phyloP scores from a whole-genome alignment of 768 basidiomycete species.

The Psilocybe cyanescens region DNA sequence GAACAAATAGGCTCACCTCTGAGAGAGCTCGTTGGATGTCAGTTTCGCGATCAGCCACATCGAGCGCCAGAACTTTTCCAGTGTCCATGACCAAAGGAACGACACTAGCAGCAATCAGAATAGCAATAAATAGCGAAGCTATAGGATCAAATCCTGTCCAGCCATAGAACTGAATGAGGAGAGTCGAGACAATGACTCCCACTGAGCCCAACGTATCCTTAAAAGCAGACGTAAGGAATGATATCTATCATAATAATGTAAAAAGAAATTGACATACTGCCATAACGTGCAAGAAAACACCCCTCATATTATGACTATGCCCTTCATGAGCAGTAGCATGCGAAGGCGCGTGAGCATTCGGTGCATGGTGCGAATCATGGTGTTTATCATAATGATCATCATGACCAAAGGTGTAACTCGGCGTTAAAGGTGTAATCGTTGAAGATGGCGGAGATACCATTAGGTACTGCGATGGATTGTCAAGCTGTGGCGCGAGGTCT shows the following conservation, averaged over 20 bases:
- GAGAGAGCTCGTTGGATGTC: constrained; percentile 60
- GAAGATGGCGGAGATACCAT: constrained; percentile 8
- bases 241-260: neutral
- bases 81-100: constrained; percentile 94
- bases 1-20: constrained; percentile 50
- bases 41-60: constrained; percentile 67
- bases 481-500: constrained; percentile 12
- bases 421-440: constrained; percentile 61
- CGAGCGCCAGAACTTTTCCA: constrained; percentile 85
- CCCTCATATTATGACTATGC: constrained; percentile 98
- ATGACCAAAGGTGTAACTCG: constrained; percentile 59
- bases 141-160: constrained; percentile 99
- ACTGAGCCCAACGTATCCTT: constrained; percentile 96
- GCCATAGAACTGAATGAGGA: constrained; percentile 94
- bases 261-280: constrained; percentile 57
- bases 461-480: neutral
- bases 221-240: neutral
- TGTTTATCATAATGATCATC: constrained; percentile 54
- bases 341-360: constrained; percentile 45
- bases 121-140: constrained; percentile 94
- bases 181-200: constrained; percentile 95
- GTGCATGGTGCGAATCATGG: constrained; percentile 38
- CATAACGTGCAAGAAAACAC: constrained; percentile 97
- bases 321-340: constrained; percentile 64
- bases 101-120: constrained; percentile 94